Conservation (phyloP, 2,329 filamentous ascomycete genomes). For the Cladosporium sp. region DNA sequence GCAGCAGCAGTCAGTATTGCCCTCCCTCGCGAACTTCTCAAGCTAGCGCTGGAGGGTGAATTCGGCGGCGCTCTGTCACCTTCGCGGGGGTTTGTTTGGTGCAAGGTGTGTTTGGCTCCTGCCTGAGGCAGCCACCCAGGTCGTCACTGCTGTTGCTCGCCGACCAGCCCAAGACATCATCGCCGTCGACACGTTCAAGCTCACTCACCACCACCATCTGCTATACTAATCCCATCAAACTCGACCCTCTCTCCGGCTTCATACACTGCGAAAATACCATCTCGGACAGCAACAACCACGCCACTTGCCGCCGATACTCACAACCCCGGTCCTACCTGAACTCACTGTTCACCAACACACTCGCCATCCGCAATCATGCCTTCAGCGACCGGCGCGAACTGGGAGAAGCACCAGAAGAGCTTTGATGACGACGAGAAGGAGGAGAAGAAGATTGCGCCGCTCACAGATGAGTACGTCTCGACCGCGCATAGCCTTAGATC, state of each 20-base stretch:
- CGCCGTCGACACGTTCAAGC: neutral
- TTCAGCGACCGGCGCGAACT: conserved; percentile 88
- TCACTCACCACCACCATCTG: neutral
- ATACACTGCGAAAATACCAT: neutral
- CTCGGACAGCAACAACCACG: neutral
- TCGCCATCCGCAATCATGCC: conserved; percentile 59
- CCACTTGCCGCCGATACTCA: neutral
- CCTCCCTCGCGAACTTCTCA: conserved; percentile 4
- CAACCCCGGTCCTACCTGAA: neutral
- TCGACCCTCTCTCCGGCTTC: neutral
- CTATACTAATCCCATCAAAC: neutral
- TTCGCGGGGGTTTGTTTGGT: neutral
- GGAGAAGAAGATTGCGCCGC: conserved; percentile 98
- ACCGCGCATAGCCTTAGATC: neutral
- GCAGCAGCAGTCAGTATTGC: neutral
- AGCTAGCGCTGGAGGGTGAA: neutral
- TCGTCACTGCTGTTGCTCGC: neutral
- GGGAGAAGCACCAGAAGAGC: conserved; percentile 99
- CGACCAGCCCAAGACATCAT: neutral
- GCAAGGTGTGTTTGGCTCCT: neutral
- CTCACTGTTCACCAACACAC: conserved; percentile 9
- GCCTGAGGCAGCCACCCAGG: neutral
- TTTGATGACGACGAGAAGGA: conserved; percentile 95
- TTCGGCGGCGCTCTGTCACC: neutral
- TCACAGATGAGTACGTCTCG: conserved; percentile 83